These are phyloP conservation scores for Puccinia triticina DNA, from an alignment of 1,284 basidiomycete genomes.

Conservation along the genomic window DNA sequence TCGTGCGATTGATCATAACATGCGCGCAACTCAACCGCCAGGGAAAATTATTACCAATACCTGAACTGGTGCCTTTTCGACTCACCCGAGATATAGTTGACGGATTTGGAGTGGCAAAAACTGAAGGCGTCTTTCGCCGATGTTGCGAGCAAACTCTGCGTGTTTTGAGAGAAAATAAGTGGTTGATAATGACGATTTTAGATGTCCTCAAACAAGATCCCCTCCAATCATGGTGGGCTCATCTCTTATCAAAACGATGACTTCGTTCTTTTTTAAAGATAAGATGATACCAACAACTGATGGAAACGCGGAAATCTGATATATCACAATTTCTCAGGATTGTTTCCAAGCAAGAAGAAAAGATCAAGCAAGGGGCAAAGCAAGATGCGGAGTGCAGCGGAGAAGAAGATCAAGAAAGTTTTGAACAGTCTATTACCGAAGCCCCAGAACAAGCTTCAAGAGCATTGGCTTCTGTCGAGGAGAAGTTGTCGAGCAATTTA, in stretches of 20 bases:
- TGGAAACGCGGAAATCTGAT: not conserved
- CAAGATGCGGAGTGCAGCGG: slow-evolving; percentile 16
- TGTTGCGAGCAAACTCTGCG: slow-evolving; percentile 93
- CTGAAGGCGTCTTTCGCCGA: slow-evolving; percentile 89
- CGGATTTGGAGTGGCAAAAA: slow-evolving; percentile 85
- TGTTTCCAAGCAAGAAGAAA: slow-evolving; percentile 54
- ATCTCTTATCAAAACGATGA: not conserved
- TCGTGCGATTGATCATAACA: not conserved
- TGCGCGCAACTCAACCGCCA: slow-evolving; percentile 58
- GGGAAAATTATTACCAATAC: slow-evolving; percentile 79
- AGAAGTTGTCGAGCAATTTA: slow-evolving; percentile 79
- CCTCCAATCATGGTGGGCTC: slow-evolving; percentile 78
- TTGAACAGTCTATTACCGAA: slow-evolving; percentile 54
- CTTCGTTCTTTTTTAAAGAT: not conserved
- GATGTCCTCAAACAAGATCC: slow-evolving; percentile 98
- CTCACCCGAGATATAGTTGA: slow-evolving; percentile 92
- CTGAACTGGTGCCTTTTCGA: slow-evolving; percentile 91
- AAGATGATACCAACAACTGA: slow-evolving; percentile 54
- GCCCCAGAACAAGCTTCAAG: slow-evolving; percentile 80
- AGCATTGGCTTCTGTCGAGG: slow-evolving; percentile 74
- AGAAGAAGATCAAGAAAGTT: slow-evolving; percentile 37
- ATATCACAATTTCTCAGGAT: slow-evolving; percentile 52
- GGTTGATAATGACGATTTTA: slow-evolving; percentile 87
- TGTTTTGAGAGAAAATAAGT: slow-evolving; percentile 80
- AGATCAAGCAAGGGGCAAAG: slow-evolving; percentile 44